phyloP scores from a whole-genome alignment of 106 monocot genomes.

The Alisma plantagoaquatica region DNA sequence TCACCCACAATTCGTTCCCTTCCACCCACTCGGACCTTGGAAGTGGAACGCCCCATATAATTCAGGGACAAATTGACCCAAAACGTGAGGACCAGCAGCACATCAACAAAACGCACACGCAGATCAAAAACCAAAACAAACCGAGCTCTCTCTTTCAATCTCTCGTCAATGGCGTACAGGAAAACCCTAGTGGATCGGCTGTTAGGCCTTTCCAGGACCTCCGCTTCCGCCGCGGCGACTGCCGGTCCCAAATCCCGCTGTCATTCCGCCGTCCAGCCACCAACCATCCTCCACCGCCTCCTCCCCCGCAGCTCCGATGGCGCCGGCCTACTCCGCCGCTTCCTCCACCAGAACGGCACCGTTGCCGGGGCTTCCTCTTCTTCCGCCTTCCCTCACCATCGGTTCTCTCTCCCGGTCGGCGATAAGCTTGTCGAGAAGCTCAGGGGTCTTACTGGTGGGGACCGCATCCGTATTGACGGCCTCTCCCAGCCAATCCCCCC shows the following conservation, averaged over 20 bases:
- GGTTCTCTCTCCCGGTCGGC: slow-evolving; percentile 9
- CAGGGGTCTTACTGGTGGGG: slow-evolving; percentile 2
- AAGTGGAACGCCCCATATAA: no score
- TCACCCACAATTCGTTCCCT: no score
- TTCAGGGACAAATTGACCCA: no score
- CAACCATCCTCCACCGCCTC: neutral
- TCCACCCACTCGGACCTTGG: no score
- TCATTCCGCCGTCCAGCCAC: neutral
- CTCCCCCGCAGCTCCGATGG: neutral
- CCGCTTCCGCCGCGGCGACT: neutral
- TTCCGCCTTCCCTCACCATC: no score
- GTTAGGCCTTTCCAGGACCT: neutral
- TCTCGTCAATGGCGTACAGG: slow-evolving; percentile 6
- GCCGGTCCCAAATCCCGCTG: neutral
- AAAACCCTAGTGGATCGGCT: slow-evolving; percentile 8
- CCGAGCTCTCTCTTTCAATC: no score
- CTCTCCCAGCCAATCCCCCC: slow-evolving; percentile 7
- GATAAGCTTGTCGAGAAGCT: slow-evolving; percentile 10
- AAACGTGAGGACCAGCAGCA: no score
- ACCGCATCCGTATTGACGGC: slow-evolving; percentile 4
- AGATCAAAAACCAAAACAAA: no score
- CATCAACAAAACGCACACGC: no score
- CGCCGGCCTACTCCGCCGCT: slow-evolving; percentile 2
- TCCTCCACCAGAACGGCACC: slow-evolving; percentile 1
- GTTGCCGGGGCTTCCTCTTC: neutral